Evolutionary conservation across 495 filamentous ascomycete species (phyloP), one percentile per base, ranked within the genome.

Genomic region (Daldinia childiae): DNA sequence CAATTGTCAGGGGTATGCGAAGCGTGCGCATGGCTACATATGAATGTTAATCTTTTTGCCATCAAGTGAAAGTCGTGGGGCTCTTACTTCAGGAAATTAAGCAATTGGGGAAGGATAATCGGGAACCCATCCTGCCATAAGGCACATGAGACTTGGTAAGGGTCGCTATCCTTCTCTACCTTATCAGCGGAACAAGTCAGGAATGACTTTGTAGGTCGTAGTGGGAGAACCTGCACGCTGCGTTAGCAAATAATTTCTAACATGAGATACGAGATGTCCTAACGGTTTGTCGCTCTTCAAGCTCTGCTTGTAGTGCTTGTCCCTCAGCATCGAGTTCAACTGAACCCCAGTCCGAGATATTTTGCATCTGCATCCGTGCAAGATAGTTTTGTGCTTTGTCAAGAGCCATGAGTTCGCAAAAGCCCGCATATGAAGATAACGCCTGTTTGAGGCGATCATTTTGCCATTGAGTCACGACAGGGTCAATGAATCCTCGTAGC

Each of bases 141-240:
- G 26, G 81, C 82, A 73, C 90, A 90, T 1, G 93, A 90, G 11
- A 90, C 87, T 36, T 88, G 85, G 65, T 91, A 94, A 1, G 90
- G 82, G 29, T 87, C 77, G 8, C 90, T 87, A 3, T 82, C 84
- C 64, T 88, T 91, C 50, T 92, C 90, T 14, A 97, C 78, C 76
- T 94, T 95, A 60, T 99, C 95, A 1, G 93, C 94, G 0, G 94
- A 95, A 29, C 92, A 93, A 1, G 91, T 91, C 26, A 99, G 80
- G 80, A 98, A 92, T 0, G 91, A 91, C 71, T 97, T 98, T 6
- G 95, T 98, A 12, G 91, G 85, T 62, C 94, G 89, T 55, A 98
- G 80, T 6, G 95, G 95, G 6, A 98, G 79, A 68, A 85, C 80
- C 87, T 92, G 72, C 3, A 39, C 17, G 56, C 17, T 62, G 52